Evolutionary conservation across 169 alveolate species (phyloP).

Genomic region (Plasmodium adleri): DNA sequence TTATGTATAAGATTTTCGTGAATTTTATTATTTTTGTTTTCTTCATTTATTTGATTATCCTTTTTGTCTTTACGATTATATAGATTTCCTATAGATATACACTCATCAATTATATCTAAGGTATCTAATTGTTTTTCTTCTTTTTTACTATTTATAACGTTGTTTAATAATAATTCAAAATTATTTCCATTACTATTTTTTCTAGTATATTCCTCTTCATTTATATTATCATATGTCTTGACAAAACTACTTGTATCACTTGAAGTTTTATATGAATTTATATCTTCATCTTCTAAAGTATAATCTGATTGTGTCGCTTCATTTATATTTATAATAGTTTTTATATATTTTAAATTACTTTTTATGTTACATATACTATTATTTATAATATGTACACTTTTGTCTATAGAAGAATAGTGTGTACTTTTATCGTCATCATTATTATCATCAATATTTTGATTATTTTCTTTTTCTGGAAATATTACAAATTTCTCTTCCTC

Average conservation of each 20-base stretch:
- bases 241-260: slow-evolving; percentile 25
- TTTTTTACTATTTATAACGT: slow-evolving; percentile 37
- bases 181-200: slow-evolving; percentile 19
- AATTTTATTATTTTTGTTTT: background rate
- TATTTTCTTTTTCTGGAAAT: slow-evolving; percentile 6
- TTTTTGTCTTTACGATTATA: slow-evolving; percentile 11
- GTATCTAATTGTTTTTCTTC: slow-evolving; percentile 34
- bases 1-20: too few relatives aligned
- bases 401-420: slow-evolving; percentile 2
- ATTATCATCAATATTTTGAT: background rate
- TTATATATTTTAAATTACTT: slow-evolving; percentile 19
- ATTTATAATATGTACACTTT: slow-evolving; percentile 43
- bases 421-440: background rate
- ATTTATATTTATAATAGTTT: slow-evolving; percentile 7
- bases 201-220: background rate
- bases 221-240: background rate
- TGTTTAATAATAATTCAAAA: slow-evolving; percentile 7
- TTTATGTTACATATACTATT: slow-evolving; percentile 22
- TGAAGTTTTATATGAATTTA: background rate
- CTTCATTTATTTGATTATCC: background rate
- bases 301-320: background rate
- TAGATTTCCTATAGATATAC: slow-evolving; percentile 48
- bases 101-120: slow-evolving; percentile 58
- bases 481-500: too few relatives aligned
- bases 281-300: background rate